Base-by-base conservation (phyloP, 129 eudicot species). In the Oenanthe sinensis region DNA sequence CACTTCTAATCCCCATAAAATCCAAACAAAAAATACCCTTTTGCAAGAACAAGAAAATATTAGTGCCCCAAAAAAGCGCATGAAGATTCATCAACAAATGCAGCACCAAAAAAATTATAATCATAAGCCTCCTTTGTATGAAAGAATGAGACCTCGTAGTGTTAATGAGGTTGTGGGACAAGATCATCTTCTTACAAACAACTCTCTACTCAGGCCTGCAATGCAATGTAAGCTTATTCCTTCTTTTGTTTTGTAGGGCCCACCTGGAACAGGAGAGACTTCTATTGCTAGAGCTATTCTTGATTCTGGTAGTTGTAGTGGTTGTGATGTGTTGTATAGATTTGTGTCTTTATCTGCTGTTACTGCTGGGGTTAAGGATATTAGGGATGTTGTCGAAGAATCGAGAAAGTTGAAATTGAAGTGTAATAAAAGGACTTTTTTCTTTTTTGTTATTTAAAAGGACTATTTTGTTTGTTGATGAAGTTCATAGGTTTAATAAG, bases 201-300 rank as follows among this genome's bases (percentile, higher is more conserved):
- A 78, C 55, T 89, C 96, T 44, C 76, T 89, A 67, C 85, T 94
- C 16, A 79, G 90, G 15, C 90, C 96, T 0, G 95, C 96, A 13
- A 79, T 90, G 40, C 71, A 72, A 52, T 79, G 78, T 63, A 77
- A 82, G 71, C 88, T 90, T 22, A 84, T 95, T 68, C 97, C 98
- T 22, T 95, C 98, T 6, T 45, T 95, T 28, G 77, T 95, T 71
- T 82, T 95, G 7, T 95, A 97, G 98, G 97, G 98, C 37, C 98
- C 98, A 36, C 98, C 98, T 42, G 98, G 98, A 39, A 90, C 96
- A 3, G 98, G 98, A 52, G 91, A 95, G 84, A 95, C 98, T 69
- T 90, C 98, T 77, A 90, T 95, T 22, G 98, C 89, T 42, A 85
- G 86, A 75, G 96, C 98, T 82, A 86, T 95, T 70, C 91, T 85